A percentile compares a stretch with the other conserved stretches of the same genome.
Conservation (phyloP, 768 basidiomycete species). For the Exidia glandulosa region DNA sequence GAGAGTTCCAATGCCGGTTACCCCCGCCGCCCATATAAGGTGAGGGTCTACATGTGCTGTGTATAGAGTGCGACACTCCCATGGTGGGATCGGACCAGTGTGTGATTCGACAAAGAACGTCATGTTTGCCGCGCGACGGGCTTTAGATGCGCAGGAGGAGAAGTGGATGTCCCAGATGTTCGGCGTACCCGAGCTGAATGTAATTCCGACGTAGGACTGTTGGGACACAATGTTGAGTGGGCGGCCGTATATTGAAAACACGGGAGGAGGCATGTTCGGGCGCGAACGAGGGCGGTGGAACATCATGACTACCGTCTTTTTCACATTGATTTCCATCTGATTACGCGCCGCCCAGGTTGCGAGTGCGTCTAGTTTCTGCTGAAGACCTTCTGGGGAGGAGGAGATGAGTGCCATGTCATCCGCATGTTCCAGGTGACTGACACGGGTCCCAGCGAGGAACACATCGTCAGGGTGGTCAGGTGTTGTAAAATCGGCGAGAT, state of each 20-base stretch:
- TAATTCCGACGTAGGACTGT: background rate
- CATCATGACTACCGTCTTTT: background rate
- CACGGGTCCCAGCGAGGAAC: background rate
- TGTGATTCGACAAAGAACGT: background rate
- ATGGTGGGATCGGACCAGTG: background rate
- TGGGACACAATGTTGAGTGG: background rate
- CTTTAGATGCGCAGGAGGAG: background rate
- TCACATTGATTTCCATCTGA: background rate
- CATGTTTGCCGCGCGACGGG: background rate
- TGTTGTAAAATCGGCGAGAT: slow-evolving; percentile 5
- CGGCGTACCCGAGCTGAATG: background rate
- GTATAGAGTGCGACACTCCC: background rate
- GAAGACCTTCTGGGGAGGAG: slow-evolving; percentile 7
- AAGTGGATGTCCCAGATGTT: background rate
- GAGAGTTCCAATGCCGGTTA: background rate
- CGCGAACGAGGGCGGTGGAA: background rate
- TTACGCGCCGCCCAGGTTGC: background rate
- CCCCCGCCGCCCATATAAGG: background rate
- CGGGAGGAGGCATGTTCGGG: background rate
- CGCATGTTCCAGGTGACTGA: slow-evolving; percentile 15
- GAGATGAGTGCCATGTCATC: slow-evolving; percentile 5
- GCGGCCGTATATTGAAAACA: background rate
- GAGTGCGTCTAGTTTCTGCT: slow-evolving; percentile 5
- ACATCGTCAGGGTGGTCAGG: slow-evolving; percentile 5
- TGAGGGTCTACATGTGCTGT: background rate